Conservation (phyloP, 805 yeast genomes). For the Yueomyces sinensis region DNA sequence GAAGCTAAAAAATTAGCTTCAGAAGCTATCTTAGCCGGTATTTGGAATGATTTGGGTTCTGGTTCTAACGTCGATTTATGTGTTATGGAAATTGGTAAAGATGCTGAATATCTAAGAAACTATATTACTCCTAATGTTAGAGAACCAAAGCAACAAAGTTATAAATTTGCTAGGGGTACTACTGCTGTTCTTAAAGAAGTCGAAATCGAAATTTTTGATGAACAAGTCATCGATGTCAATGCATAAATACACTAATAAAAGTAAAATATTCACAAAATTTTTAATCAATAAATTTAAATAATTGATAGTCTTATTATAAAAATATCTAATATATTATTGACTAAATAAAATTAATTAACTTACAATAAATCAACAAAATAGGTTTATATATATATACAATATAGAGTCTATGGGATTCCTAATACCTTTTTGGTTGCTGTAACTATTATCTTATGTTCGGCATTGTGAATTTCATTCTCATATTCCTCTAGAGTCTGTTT, state of each 20-base stretch:
- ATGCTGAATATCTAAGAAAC: conserved; percentile 75
- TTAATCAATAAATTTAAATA: no score
- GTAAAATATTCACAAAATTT: no score
- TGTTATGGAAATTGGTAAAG: conserved; percentile 89
- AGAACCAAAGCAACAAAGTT: conserved; percentile 65
- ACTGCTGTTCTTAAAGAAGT: conserved; percentile 70
- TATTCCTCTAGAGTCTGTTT: conserved; percentile 64
- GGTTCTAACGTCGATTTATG: conserved; percentile 97
- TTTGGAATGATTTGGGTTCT: conserved; percentile 97
- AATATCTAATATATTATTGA: not conserved
- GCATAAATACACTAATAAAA: no score
- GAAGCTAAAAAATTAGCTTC: conserved; percentile 88
- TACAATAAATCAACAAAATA: no score
- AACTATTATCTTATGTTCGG: conserved; percentile 86
- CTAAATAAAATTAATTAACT: no score
- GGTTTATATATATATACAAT: no score
- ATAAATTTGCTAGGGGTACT: conserved; percentile 87
- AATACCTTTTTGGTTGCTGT: conserved; percentile 61
- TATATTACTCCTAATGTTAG: conserved; percentile 86
- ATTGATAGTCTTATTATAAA: no score
- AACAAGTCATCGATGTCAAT: conserved; percentile 34
- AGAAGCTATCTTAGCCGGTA: conserved; percentile 93
- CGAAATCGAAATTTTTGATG: conserved; percentile 53
- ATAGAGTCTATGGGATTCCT: no score
- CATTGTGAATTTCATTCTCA: conserved; percentile 67